Evolutionary conservation across 352 stramenopile genomes (phyloP).

Genomic region (Phytophthora agathidicida): DNA sequence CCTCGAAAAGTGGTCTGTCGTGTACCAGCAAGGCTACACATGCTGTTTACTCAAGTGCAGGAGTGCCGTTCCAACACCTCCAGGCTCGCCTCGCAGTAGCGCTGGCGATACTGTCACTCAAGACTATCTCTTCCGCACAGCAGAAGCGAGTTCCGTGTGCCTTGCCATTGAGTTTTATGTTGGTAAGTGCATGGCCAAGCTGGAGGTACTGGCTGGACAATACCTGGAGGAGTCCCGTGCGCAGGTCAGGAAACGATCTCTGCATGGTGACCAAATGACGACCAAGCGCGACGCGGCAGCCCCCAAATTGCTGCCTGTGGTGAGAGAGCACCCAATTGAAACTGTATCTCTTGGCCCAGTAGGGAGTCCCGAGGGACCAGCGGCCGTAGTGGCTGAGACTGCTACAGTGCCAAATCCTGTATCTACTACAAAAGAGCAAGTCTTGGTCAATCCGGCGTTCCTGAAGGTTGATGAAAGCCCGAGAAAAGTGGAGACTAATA

Average conservation of each 20-base stretch:
- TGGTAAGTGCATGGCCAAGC: constrained; percentile 78
- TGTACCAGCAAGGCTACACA: constrained; percentile 52
- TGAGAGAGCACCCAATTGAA: constrained; percentile 25
- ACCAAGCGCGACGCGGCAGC: neutral
- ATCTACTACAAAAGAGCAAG: neutral
- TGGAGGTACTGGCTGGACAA: constrained; percentile 54
- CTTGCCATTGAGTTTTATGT: constrained; percentile 82
- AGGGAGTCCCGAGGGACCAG: constrained; percentile 4
- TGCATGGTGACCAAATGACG: neutral
- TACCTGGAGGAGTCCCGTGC: constrained; percentile 27
- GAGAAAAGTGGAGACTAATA: too few species aligned
- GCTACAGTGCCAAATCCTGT: neutral
- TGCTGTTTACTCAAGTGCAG: constrained; percentile 70
- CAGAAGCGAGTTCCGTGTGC: constrained; percentile 58
- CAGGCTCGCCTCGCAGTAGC: constrained; percentile 1
- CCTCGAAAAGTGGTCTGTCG: constrained; percentile 78
- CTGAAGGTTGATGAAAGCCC: too few species aligned
- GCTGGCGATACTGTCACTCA: constrained; percentile 30
- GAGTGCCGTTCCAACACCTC: constrained; percentile 17
- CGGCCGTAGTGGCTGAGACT: neutral
- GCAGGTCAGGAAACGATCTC: constrained; percentile 4
- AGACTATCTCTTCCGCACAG: constrained; percentile 64
- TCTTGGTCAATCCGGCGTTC: too few species aligned
- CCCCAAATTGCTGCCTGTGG: constrained; percentile 10
- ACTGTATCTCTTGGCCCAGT: constrained; percentile 26